Evolutionary conservation across 2,329 filamentous ascomycete species (phyloP), one percentile per base, ranked within the genome.

Genomic region (Plectosphaerella cucumerina): DNA sequence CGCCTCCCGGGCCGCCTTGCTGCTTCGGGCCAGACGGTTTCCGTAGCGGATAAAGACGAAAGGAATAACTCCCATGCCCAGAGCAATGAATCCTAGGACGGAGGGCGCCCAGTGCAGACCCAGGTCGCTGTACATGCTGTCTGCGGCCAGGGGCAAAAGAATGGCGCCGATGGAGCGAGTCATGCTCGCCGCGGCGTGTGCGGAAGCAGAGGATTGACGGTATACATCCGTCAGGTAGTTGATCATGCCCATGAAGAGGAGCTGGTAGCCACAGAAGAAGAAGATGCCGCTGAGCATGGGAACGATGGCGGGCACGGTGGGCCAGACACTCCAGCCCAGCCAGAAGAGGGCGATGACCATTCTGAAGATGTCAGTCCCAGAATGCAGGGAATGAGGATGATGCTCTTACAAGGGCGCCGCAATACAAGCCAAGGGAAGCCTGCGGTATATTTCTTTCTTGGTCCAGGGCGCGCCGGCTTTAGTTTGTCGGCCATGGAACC

Each of bases 281-380:
- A 75, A 68, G 20, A 81, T 69, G 23, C 66, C 65, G 3, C 64
- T 67, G 14, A 74, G 63, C 50, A 65, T 71, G 39, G 70, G 69
- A 3, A 77, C 58, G 1, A 65, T 59, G 1, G 64, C 63, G 4
- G 61, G 58, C 0, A 64, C 50, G 2, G 56, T 55, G 4, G 51
- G 70, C 50, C 69, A 75, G 47, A 79, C 76, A 1, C 80, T 81
- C 80, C 80, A 84, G 1, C 78, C 80, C 51, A 83, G 79, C 78
- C 78, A 81, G 62, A 83, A 81, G 5, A 83, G 67, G 15, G 78
- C 76, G 41, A 81, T 62, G 0, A 82, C 81, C 37, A 85, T 69
- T n/a, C 66, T 49, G 70, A 72, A 31, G 74, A 75, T 4, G 77
- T 53, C 53, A 78, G 39, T 18, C 11, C 6, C 5, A 20, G 10